These are phyloP conservation scores for Pichia ethanolica DNA, from an alignment of 805 yeast species.

Conservation along the genomic window DNA sequence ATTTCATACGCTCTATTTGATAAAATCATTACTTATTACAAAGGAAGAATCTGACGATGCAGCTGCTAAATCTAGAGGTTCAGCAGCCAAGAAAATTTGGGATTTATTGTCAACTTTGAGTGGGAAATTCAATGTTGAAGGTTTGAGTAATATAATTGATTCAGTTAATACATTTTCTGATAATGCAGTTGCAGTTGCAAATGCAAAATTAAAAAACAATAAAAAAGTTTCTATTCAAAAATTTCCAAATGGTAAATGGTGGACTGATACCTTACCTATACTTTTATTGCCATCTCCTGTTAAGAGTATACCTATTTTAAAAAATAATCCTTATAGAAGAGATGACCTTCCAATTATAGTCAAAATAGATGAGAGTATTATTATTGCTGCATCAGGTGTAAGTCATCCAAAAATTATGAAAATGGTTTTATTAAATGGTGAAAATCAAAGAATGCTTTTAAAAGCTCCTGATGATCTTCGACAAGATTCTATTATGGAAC, in stretches of 20 bases:
- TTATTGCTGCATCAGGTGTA: constrained; percentile 74
- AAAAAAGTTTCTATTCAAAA: constrained; percentile 27
- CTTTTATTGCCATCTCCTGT: constrained; percentile 64
- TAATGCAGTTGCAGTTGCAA: constrained; percentile 45
- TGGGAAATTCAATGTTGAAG: constrained; percentile 8
- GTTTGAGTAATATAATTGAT: constrained; percentile 22
- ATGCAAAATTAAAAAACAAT: constrained; percentile 32
- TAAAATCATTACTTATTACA: constrained; percentile 45
- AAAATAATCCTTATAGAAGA: constrained; percentile 34
- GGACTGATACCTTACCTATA: constrained; percentile 44
- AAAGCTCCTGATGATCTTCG: constrained; percentile 89
- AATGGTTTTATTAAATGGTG: constrained; percentile 52
- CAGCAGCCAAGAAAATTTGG: constrained; percentile 48
- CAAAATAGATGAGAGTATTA: constrained; percentile 37
- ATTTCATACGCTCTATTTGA: constrained; percentile 58
- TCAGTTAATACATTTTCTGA: constrained; percentile 47
- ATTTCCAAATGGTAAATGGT: constrained; percentile 43
- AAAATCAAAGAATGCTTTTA: constrained; percentile 48
- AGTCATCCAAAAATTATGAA: constrained; percentile 79
- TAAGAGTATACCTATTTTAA: constrained; percentile 33
- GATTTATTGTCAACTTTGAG: constrained; percentile 22
- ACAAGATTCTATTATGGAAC: constrained; percentile 97
- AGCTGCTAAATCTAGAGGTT: constrained; percentile 37
- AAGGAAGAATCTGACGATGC: constrained; percentile 30
- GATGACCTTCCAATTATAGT: constrained; percentile 28